Conservation (phyloP, 306 rosid species). For the Pyrus betulifolia region DNA sequence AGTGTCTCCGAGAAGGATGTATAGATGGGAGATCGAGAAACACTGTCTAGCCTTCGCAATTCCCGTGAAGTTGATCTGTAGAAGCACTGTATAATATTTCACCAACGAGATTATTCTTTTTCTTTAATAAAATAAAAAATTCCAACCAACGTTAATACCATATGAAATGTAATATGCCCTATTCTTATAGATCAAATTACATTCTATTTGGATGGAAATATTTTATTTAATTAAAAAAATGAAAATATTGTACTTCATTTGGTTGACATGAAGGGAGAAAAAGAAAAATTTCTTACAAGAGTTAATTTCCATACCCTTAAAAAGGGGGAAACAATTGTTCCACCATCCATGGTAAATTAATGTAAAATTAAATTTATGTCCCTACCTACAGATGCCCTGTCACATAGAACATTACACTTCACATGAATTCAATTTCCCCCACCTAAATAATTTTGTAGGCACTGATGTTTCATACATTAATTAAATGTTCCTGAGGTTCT, state of each 20-base stretch:
- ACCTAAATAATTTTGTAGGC: neutral
- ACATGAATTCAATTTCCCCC: neutral
- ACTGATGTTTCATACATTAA: neutral
- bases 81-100: constrained; percentile 52
- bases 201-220: neutral
- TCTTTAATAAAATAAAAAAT: neutral
- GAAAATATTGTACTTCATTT: neutral
- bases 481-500: neutral
- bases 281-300: neutral
- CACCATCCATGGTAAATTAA: neutral
- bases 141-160: too few species aligned
- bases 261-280: neutral
- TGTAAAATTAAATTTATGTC: neutral
- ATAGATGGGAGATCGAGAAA: constrained; percentile 95
- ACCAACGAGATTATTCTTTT: neutral
- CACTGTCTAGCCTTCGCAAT: constrained; percentile 84
- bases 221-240: neutral
- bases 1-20: constrained; percentile 90
- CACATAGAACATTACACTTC: neutral
- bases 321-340: neutral
- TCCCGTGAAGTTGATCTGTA: constrained; percentile 97
- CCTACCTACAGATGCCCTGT: neutral
- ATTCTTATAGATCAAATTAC: neutral
- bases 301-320: neutral
- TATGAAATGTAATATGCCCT: neutral